A percentile compares a stretch with the other conserved stretches of the same genome.
phyloP scores from a whole-genome alignment of 2,329 filamentous ascomycete species.

The Neonectria faginata region DNA sequence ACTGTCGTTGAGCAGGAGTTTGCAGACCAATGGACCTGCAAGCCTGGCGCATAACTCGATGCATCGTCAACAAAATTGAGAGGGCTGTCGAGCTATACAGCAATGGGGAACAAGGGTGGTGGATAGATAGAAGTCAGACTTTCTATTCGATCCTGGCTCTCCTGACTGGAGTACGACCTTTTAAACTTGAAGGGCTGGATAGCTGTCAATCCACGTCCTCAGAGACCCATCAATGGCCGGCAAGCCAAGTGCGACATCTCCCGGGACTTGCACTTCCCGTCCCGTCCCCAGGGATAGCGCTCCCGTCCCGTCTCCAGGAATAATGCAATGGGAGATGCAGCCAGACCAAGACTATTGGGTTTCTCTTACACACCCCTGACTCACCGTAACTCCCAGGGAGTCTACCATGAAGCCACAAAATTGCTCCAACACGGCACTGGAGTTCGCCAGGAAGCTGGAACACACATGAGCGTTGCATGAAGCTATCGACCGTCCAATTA shows the following conservation, averaged over 20 bases:
- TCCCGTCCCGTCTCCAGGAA: too few species aligned
- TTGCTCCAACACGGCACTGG: not conserved
- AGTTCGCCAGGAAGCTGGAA: not conserved
- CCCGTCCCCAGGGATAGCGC: not conserved
- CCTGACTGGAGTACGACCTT: not conserved
- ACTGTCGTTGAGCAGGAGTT: not conserved
- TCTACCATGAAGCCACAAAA: not conserved
- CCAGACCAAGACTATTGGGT: not conserved
- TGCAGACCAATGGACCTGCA: not conserved
- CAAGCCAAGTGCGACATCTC: not conserved
- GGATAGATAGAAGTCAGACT: not conserved
- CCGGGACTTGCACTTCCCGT: not conserved
- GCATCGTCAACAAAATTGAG: slow-evolving; percentile 10
- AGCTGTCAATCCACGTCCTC: too few species aligned
- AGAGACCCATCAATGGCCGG: not conserved
- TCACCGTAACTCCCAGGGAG: not conserved
- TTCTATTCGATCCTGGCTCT: not conserved
- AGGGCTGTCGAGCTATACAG: not conserved
- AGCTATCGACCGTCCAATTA: not conserved
- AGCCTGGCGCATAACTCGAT: not conserved
- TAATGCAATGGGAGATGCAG: not conserved
- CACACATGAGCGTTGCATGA: not conserved
- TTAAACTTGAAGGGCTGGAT: not conserved
- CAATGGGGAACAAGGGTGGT: not conserved
- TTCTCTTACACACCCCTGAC: not conserved